Base-by-base conservation (phyloP, 2,329 filamentous ascomycete genomes). In the Aspergillus nomiae region DNA sequence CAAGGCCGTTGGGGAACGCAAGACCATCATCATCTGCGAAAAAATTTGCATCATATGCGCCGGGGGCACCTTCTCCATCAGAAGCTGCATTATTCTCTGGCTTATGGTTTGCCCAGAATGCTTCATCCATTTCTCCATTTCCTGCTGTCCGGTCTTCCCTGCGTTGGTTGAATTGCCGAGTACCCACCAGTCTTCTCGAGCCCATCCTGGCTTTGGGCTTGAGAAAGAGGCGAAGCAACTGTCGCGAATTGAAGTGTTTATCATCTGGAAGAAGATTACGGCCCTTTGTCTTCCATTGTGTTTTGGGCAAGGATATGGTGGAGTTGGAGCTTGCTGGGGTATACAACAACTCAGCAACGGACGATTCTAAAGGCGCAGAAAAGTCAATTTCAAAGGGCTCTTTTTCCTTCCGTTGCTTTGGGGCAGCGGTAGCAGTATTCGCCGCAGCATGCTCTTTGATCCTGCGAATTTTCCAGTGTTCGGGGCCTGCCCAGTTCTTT, bases 401-500 rank as follows among this genome's bases (percentile, higher is more conserved):
- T 78, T 97, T 99, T 77, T 98, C 95, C 78, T 97, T 98, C 66
- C 93, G 87, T 71, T 89, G 87, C 67, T 89, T 73, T 77, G 86
- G 71, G 71, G 80, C 76, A 6, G 77, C 65, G 56, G 59, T 74
- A 21, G 73, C 69, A 19, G 73, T 78, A 36, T 80, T 81, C 16
- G 86, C 83, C 10, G 85, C 82, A 9, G 87, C 84, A 77, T 94
- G 83, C 61, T 89, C 86, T 71, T 98, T 98, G 77, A 99, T 95
- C 74, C 93, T 92, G 66, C 92, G 87, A 74, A 99, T 98, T 69
- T 94, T 90, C 95, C 95, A 99, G 78, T 99, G 95, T 76, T 98
- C 95, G n/a, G 95, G 94, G 56, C 93, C 96, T 7, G 91, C 90
- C 94, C 95, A 99, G 73, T 97, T 97, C 85, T 97, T 98, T 75